phyloP scores from a whole-genome alignment of 805 yeast genomes.

The Kodamaea lidongshanica region DNA sequence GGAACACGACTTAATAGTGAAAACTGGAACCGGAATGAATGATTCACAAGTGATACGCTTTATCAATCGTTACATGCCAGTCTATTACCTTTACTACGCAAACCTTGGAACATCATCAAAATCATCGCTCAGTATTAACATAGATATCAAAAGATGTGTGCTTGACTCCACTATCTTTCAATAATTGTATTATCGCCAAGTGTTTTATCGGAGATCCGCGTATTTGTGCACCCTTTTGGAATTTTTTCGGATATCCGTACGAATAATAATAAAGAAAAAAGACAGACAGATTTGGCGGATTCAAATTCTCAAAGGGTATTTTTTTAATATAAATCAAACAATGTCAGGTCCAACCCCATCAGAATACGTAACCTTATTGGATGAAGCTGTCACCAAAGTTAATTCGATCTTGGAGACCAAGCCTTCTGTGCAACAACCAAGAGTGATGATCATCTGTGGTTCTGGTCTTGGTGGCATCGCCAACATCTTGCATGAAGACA shows the following conservation, averaged over 20 bases:
- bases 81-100: constrained; percentile 64
- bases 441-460: constrained; percentile 82
- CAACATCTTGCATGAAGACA: constrained; percentile 36
- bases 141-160: too few relatives aligned
- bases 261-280: too few relatives aligned
- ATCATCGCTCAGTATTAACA: too few relatives aligned
- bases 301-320: too few relatives aligned
- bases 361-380: constrained; percentile 16
- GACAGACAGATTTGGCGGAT: too few relatives aligned
- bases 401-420: constrained; percentile 10
- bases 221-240: too few relatives aligned
- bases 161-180: too few relatives aligned
- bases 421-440: constrained; percentile 37
- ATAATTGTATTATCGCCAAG: too few relatives aligned
- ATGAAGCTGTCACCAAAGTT: constrained; percentile 15
- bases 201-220: too few relatives aligned
- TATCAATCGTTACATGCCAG: constrained; percentile 82
- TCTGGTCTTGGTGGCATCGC: constrained; percentile 91
- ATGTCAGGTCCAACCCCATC: constrained; percentile 11
- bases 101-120: too few relatives aligned
- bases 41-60: constrained; percentile 62
- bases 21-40: constrained; percentile 69
- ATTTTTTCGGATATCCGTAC: too few relatives aligned
- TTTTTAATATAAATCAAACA: too few relatives aligned
- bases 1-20: constrained; percentile 53